A percentile compares a stretch with the other conserved stretches of the same genome.
These are phyloP conservation scores for Bipolaris cookei DNA, from an alignment of 2,329 filamentous ascomycete species.

Conservation along the genomic window DNA sequence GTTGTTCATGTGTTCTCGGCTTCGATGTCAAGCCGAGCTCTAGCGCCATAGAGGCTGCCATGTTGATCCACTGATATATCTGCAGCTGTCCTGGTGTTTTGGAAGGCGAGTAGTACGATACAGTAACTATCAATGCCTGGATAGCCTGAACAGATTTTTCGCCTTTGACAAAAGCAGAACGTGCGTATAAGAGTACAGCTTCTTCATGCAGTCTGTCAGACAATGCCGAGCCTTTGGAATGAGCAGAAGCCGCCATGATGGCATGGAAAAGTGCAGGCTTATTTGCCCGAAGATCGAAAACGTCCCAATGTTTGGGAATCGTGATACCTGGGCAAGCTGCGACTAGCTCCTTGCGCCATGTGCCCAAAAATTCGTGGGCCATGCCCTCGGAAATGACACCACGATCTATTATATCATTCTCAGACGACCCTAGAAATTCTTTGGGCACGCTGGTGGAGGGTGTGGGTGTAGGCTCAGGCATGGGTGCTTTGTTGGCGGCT, in stretches of 20 bases:
- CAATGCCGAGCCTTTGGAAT: conserved; percentile 38
- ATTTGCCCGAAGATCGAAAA: conserved; percentile 33
- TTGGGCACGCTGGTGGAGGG: conserved; percentile 18
- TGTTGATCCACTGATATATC: conserved; percentile 46
- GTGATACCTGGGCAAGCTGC: conserved; percentile 40
- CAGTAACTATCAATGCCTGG: conserved; percentile 45
- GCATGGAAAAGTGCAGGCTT: conserved; percentile 47
- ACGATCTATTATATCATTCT: conserved; percentile 46
- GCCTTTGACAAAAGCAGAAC: conserved; percentile 45
- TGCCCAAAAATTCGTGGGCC: conserved; percentile 37
- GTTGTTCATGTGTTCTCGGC: conserved; percentile 46
- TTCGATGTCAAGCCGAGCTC: conserved; percentile 48
- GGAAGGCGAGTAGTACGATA: conserved; percentile 45
- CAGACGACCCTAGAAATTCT: conserved; percentile 31
- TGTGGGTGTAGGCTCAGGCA: background rate
- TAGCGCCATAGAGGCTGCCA: conserved; percentile 46
- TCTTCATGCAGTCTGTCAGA: conserved; percentile 46
- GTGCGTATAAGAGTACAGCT: conserved; percentile 42
- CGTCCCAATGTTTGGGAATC: conserved; percentile 42
- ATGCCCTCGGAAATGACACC: conserved; percentile 38
- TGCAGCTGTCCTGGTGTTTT: conserved; percentile 41
- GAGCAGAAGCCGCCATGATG: conserved; percentile 47
- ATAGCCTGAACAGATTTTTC: conserved; percentile 47
- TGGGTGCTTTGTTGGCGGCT: conserved; percentile 11
- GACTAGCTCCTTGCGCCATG: conserved; percentile 42